Evolutionary conservation across 805 yeast species (phyloP).

Genomic region (Zygosaccharomyces bisporus): DNA sequence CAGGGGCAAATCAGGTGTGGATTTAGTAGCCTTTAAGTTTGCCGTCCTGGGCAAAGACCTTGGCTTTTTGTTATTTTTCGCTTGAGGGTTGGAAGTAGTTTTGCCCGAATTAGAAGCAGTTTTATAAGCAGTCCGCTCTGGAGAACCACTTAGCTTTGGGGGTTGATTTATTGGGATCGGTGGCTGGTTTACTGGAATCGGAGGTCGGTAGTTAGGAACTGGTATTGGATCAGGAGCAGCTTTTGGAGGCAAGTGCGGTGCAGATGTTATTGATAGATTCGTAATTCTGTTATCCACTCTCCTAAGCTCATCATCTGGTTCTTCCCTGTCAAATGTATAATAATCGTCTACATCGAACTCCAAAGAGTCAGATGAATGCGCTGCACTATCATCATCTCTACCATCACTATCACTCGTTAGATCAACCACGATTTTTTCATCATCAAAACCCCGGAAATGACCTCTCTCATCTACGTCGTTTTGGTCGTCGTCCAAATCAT

Average conservation of each 20-base stretch:
- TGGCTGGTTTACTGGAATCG: constrained; percentile 7
- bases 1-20: constrained; percentile 19
- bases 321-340: constrained; percentile 19
- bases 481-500: neutral
- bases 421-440: constrained; percentile 16
- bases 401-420: constrained; percentile 20
- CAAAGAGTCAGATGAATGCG: constrained; percentile 8
- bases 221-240: neutral
- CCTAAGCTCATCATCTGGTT: constrained; percentile 19
- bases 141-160: neutral
- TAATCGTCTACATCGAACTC: constrained; percentile 26
- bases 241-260: constrained; percentile 7
- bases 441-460: constrained; percentile 19
- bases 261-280: constrained; percentile 12
- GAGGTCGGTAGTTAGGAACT: constrained; percentile 6
- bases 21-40: constrained; percentile 17
- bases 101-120: neutral
- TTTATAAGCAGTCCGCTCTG: constrained; percentile 1
- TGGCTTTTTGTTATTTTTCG: constrained; percentile 2
- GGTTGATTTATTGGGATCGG: constrained; percentile 6
- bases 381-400: constrained; percentile 14
- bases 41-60: neutral
- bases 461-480: constrained; percentile 2
- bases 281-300: constrained; percentile 13
- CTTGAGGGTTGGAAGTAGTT: neutral